Percentiles rank a stretch among this genome's conserved stretches.
Conservation (phyloP, 352 stramenopile species). For the Phytophthora constricta region DNA sequence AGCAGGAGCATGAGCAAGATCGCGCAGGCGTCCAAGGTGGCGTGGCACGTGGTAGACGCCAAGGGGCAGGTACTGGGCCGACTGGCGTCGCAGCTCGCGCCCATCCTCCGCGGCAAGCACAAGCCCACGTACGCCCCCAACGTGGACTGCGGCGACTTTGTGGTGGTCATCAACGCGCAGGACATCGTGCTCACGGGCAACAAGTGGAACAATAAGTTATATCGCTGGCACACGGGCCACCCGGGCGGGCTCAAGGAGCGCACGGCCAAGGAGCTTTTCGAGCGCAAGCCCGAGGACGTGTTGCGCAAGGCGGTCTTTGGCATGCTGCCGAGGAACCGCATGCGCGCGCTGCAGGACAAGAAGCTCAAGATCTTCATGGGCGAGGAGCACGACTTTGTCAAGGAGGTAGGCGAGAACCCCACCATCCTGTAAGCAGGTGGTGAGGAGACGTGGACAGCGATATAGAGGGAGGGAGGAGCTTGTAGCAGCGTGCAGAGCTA, state of each 20-base stretch:
- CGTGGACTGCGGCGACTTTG: slow-evolving; percentile 97
- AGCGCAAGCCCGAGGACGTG: slow-evolving; percentile 95
- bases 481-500: neutral
- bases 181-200: slow-evolving; percentile 96
- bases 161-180: slow-evolving; percentile 97
- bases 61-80: slow-evolving; percentile 96
- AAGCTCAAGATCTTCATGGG: slow-evolving; percentile 98
- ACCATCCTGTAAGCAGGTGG: slow-evolving; percentile 67
- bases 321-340: slow-evolving; percentile 98
- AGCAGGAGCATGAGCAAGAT: slow-evolving; percentile 79
- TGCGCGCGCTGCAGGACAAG: slow-evolving; percentile 94
- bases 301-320: slow-evolving; percentile 96
- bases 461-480: slow-evolving; percentile 29
- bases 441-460: slow-evolving; percentile 5
- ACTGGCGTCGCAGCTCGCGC: slow-evolving; percentile 95
- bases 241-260: slow-evolving; percentile 96
- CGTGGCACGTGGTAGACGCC: slow-evolving; percentile 97
- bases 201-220: slow-evolving; percentile 98
- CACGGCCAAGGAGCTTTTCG: slow-evolving; percentile 94
- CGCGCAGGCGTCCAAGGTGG: slow-evolving; percentile 78
- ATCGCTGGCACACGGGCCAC: slow-evolving; percentile 98
- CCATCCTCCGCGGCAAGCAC: slow-evolving; percentile 98
- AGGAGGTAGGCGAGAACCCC: slow-evolving; percentile 88
- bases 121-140: slow-evolving; percentile 98
- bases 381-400: slow-evolving; percentile 91